These are phyloP conservation scores for Colletotrichum melonis DNA, from an alignment of 2,329 filamentous ascomycete genomes.

Conservation along the genomic window DNA sequence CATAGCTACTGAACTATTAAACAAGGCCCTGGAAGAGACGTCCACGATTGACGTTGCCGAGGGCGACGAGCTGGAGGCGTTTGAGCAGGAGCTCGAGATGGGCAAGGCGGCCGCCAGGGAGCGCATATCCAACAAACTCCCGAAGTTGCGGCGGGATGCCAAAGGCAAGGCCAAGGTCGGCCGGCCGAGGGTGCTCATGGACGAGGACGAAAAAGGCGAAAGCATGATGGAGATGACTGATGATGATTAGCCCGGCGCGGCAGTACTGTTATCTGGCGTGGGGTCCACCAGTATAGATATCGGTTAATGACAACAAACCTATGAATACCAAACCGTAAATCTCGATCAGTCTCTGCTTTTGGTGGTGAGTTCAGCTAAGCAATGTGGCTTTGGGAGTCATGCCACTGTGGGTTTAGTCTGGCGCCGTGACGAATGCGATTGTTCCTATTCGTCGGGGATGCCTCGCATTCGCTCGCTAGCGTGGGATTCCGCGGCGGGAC, in stretches of 20 bases:
- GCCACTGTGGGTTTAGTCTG: conserved; percentile 1
- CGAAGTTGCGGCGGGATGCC: conserved; percentile 41
- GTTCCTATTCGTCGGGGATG: background rate
- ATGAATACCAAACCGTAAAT: background rate
- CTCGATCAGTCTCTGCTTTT: background rate
- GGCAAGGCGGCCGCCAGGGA: conserved; percentile 57
- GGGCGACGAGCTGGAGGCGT: conserved; percentile 57
- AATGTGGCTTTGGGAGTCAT: background rate
- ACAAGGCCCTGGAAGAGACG: conserved; percentile 76
- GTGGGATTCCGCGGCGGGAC: background rate
- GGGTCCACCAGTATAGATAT: conserved; percentile 4
- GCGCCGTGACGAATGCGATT: conserved; percentile 6
- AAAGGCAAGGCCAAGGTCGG: conserved; percentile 60
- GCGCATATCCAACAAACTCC: conserved; percentile 45
- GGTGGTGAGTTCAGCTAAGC: background rate
- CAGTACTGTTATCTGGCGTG: background rate
- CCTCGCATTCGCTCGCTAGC: conserved; percentile 22
- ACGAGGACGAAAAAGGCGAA: conserved; percentile 52
- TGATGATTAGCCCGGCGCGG: conserved; percentile 51
- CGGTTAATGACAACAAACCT: background rate
- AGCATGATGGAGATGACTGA: conserved; percentile 69
- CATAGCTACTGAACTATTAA: conserved; percentile 82
- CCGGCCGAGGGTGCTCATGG: conserved; percentile 46
- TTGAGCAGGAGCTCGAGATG: conserved; percentile 64
- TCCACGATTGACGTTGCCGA: conserved; percentile 58